Conservation (phyloP, 441 rosid species). For the Gossypium schwendimanii region DNA sequence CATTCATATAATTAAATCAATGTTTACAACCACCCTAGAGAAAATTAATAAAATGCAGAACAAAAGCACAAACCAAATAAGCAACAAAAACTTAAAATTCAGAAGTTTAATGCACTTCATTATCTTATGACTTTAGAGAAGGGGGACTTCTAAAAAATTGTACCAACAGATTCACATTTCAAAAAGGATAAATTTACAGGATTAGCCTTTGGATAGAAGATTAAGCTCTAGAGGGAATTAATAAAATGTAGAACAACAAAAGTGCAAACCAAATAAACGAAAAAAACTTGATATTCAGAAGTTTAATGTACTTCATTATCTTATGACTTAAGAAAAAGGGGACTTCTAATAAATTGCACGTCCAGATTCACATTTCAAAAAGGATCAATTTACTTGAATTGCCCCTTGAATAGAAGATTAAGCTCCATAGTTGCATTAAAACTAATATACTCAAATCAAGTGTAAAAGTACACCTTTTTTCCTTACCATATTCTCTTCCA, state of each 20-base stretch:
- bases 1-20: background rate
- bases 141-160: background rate
- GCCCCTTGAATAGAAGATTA: background rate
- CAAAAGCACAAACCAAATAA: slow-evolving; percentile 1
- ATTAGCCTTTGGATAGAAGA: background rate
- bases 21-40: background rate
- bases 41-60: background rate
- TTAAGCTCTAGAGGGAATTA: background rate
- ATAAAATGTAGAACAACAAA: background rate
- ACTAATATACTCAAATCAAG: background rate
- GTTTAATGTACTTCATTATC: background rate
- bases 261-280: background rate
- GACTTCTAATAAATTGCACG: background rate
- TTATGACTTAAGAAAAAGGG: background rate
- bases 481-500: background rate
- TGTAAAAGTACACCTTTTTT: background rate
- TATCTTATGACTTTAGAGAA: background rate
- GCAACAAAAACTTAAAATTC: background rate
- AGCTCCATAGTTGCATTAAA: background rate
- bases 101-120: background rate
- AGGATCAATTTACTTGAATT: background rate
- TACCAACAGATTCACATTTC: background rate
- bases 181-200: background rate
- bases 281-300: background rate
- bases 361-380: background rate